Conservation (phyloP, 495 filamentous ascomycete genomes). For the Penicillium steckii region DNA sequence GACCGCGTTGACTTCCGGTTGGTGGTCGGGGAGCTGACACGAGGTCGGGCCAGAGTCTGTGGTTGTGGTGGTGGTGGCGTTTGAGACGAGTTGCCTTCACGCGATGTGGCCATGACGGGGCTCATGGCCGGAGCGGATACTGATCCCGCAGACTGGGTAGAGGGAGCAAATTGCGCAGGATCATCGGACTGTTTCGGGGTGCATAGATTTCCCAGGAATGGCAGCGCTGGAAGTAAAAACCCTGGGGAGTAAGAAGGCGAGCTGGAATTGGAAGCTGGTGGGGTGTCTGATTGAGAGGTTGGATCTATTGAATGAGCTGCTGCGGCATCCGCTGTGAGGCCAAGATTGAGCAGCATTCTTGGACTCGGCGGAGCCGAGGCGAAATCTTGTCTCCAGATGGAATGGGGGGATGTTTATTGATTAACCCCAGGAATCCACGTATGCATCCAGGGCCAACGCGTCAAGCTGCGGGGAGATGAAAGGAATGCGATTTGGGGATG, state of each 20-base stretch:
- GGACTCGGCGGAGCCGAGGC: constrained; percentile 26
- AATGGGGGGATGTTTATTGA: neutral
- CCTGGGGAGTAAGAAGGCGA: constrained; percentile 36
- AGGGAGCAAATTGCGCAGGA: too few species aligned
- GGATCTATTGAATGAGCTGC: constrained; percentile 59
- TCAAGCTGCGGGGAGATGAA: constrained; percentile 17
- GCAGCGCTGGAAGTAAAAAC: constrained; percentile 45
- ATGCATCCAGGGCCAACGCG: constrained; percentile 13
- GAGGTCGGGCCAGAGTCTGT: constrained; percentile 19
- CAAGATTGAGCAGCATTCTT: constrained; percentile 49
- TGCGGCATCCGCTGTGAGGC: constrained; percentile 53
- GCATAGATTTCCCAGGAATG: constrained; percentile 28
- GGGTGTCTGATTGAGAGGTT: constrained; percentile 30
- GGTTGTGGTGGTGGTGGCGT: constrained; percentile 12
- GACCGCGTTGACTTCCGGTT: constrained; percentile 32
- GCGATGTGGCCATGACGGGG: constrained; percentile 19
- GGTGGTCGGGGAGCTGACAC: constrained; percentile 18
- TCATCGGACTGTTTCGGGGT: constrained; percentile 19
- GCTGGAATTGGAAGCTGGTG: constrained; percentile 25
- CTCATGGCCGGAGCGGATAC: constrained; percentile 29
- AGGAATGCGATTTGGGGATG: neutral
- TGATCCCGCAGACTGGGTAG: constrained; percentile 8
- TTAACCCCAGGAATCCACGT: constrained; percentile 3
- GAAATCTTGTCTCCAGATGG: neutral
- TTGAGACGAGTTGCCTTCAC: constrained; percentile 26